Percentiles rank a stretch among this genome's conserved stretches.
These are phyloP conservation scores for Tricholoma hemisulphureum DNA, from an alignment of 768 basidiomycete genomes.

Conservation along the genomic window DNA sequence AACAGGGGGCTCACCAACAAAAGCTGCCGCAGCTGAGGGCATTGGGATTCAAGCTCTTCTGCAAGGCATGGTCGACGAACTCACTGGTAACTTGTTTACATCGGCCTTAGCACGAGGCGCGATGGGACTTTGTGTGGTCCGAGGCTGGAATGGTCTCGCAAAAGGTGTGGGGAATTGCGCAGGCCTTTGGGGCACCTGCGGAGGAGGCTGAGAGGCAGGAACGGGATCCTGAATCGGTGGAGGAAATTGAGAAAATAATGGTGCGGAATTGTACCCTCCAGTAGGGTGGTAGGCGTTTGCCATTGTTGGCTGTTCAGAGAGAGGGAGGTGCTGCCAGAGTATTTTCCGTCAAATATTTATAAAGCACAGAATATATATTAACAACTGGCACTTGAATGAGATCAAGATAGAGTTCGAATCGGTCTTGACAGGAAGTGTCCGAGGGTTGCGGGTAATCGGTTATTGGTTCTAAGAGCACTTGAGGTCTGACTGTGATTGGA, in stretches of 20 bases:
- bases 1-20: background rate
- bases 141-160: background rate
- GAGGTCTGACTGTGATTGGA: background rate
- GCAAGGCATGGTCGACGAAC: background rate
- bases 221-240: slow-evolving; percentile 1
- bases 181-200: slow-evolving; percentile 4
- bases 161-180: slow-evolving; percentile 1
- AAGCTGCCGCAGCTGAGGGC: background rate
- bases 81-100: background rate
- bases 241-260: background rate
- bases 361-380: background rate
- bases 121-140: background rate
- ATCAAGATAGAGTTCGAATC: background rate
- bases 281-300: background rate
- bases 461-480: too few relatives aligned
- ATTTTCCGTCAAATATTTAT: background rate
- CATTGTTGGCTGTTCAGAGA: background rate
- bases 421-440: slow-evolving; percentile 3
- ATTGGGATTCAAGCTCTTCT: background rate
- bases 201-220: background rate
- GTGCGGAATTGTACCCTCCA: background rate
- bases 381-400: background rate
- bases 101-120: background rate
- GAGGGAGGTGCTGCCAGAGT: background rate
- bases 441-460: background rate